phyloP scores from a whole-genome alignment of 1,284 basidiomycete genomes.

The Entoloma clypeatum region DNA sequence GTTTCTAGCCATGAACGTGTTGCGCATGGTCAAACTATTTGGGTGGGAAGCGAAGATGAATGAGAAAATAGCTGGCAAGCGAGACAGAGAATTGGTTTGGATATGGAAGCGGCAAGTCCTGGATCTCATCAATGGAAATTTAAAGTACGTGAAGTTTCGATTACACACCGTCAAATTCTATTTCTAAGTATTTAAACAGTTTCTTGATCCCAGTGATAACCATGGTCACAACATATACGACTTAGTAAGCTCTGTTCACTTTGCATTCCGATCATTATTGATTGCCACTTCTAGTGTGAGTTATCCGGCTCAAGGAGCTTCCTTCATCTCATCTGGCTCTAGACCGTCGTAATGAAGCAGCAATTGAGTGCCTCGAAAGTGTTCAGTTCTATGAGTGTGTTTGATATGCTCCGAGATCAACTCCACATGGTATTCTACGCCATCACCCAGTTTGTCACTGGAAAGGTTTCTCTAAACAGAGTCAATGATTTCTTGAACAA shows the following conservation, averaged over 20 bases:
- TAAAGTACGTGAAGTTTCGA: conserved; percentile 38
- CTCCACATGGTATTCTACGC: conserved; percentile 30
- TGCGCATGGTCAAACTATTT: conserved; percentile 70
- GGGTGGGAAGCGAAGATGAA: conserved; percentile 61
- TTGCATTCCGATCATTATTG: neutral
- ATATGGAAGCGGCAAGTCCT: conserved; percentile 42
- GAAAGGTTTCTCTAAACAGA: conserved; percentile 22
- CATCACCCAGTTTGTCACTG: conserved; percentile 22
- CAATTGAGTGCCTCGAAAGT: conserved; percentile 37
- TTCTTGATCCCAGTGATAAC: conserved; percentile 60
- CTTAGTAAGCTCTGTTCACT: conserved; percentile 33
- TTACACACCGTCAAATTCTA: neutral
- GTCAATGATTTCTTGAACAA: conserved; percentile 28
- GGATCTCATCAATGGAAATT: conserved; percentile 36
- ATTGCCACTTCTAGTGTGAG: conserved; percentile 15
- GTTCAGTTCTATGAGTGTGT: conserved; percentile 42
- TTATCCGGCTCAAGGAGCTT: conserved; percentile 18
- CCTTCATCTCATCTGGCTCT: conserved; percentile 14
- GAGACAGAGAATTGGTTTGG: conserved; percentile 51
- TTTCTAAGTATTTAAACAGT: conserved; percentile 30
- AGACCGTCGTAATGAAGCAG: conserved; percentile 39
- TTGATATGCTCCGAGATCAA: conserved; percentile 41
- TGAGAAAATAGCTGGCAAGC: conserved; percentile 44
- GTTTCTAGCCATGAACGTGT: conserved; percentile 38
- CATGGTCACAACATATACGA: conserved; percentile 65